Base-by-base conservation (phyloP, 371 early-diverging fungal genomes). In the Zancudomyces culisetae region DNA sequence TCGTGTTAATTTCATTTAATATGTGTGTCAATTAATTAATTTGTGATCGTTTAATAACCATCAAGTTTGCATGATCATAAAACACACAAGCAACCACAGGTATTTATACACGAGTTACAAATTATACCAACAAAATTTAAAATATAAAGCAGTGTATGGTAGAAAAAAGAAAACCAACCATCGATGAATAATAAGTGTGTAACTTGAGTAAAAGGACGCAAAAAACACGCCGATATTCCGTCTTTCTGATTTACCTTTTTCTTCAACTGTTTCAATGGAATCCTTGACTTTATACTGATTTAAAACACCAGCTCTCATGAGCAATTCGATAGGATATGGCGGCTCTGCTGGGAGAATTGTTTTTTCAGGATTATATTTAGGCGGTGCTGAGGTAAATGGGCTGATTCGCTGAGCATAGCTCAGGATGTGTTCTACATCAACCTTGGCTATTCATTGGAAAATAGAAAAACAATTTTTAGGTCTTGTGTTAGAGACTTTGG, bases 351-450 rank as follows among this genome's bases (percentile, higher is more conserved):
- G 71, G 24, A 70, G 60, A n/a, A 59, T 57, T 15, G 57, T 54
- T 42, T 58, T 64, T 1, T 49, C 53, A 0, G 74, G 70, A 21
- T 74, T 66, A 49, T 70, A 75, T 53, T 75, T 75, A 15, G 74
- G 75, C 55, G 75, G 75, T 20, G 75, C 75, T 1, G 64, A 62
- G 1, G 75, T 74, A 29, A 61, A 75, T 49, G 60, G 59, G 52
- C 73, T 68, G 23, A 75, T 60, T 39, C 66, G 61, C 49, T 62
- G 68, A 21, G 75, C 72, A 35, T 74, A 72, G 24, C 68, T 60
- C 19, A 75, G 59, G 21, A 75, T 61, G 45, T 75, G 74, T 1
- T 42, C 41, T 0, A 74, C 62, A 21, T 59, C 54, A 3, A 66
- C 60, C 22, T 58, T 48, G 1, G 65, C 64, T 49, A 42, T 21